Evolutionary conservation across 1,139 yeast genomes (phyloP).

Genomic region (Suhomyces taliae): DNA sequence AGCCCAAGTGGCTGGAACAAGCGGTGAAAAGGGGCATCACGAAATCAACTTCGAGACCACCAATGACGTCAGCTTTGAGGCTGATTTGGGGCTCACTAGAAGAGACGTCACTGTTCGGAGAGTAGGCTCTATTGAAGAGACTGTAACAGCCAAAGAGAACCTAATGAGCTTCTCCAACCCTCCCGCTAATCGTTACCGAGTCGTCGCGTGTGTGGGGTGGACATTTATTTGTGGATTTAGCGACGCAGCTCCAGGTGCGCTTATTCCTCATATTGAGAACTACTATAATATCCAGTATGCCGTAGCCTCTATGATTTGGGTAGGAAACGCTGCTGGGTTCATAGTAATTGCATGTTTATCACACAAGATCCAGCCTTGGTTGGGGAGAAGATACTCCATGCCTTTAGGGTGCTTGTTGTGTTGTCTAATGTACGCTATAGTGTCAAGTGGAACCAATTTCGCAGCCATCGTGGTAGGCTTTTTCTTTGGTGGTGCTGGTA

Average conservation of each 20-base stretch:
- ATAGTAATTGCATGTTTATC: conserved; percentile 42
- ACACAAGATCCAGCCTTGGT: conserved; percentile 38
- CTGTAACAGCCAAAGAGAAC: background rate
- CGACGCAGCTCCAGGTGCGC: conserved; percentile 51
- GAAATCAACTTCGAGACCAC: too few relatives aligned
- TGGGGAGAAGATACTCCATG: conserved; percentile 42
- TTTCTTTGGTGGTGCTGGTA: conserved; percentile 60
- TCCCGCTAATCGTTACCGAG: conserved; percentile 43
- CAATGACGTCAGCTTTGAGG: too few relatives aligned
- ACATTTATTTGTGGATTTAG: conserved; percentile 34
- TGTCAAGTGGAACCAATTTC: conserved; percentile 36
- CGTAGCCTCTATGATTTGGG: conserved; percentile 46
- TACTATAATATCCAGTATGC: conserved; percentile 39
- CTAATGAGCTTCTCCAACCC: conserved; percentile 38
- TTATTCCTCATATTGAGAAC: conserved; percentile 44
- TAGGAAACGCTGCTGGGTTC: conserved; percentile 46
- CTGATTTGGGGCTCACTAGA: background rate
- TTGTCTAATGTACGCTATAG: conserved; percentile 39
- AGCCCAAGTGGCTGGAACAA: too few relatives aligned
- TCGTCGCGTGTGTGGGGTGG: conserved; percentile 45
- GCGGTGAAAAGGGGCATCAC: too few relatives aligned
- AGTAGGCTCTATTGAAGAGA: background rate
- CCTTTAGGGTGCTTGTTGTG: conserved; percentile 37
- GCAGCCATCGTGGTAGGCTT: conserved; percentile 52
- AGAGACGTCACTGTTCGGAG: background rate